A percentile compares a stretch with the other conserved stretches of the same genome.
These are phyloP conservation scores for Clathrospora elynae DNA, from an alignment of 2,329 filamentous ascomycete species.

Conservation along the genomic window DNA sequence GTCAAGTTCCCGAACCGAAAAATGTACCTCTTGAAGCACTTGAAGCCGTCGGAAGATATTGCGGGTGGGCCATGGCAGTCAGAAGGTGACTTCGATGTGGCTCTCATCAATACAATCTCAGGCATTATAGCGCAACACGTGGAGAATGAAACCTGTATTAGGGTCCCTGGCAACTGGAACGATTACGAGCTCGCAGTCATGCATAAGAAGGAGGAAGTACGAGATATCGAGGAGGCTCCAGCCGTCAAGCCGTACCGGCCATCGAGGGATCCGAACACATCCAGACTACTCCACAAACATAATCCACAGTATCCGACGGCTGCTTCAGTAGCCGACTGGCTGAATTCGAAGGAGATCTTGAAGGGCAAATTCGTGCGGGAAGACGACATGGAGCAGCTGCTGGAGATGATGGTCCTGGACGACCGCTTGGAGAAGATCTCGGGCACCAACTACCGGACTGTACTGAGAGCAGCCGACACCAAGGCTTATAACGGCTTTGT, in stretches of 20 bases:
- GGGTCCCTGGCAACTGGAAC: constrained; percentile 52
- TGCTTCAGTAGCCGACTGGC: constrained; percentile 73
- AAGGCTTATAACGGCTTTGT: constrained; percentile 76
- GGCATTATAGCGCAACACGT: constrained; percentile 75
- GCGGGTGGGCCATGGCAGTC: constrained; percentile 96
- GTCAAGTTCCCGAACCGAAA: constrained; percentile 90
- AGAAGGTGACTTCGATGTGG: constrained; percentile 85
- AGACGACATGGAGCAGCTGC: constrained; percentile 79
- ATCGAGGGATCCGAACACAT: constrained; percentile 26
- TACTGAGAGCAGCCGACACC: constrained; percentile 48
- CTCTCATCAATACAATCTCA: constrained; percentile 80
- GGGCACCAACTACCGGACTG: constrained; percentile 57
- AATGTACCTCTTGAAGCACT: constrained; percentile 90
- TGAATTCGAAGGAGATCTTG: constrained; percentile 71
- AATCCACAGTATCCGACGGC: constrained; percentile 83
- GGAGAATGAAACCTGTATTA: constrained; percentile 72
- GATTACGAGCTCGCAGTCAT: constrained; percentile 49
- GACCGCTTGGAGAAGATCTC: constrained; percentile 73
- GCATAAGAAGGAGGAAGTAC: constrained; percentile 45
- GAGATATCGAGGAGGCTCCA: constrained; percentile 43
- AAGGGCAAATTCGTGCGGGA: constrained; percentile 68
- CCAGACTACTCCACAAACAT: constrained; percentile 58
- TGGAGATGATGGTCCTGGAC: constrained; percentile 89
- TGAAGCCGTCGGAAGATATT: constrained; percentile 85
- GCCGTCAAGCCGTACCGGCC: constrained; percentile 33